Evolutionary conservation across 2,329 filamentous ascomycete species (phyloP), one percentile per base, ranked within the genome.

Genomic region (Colletotrichum spaethianum): DNA sequence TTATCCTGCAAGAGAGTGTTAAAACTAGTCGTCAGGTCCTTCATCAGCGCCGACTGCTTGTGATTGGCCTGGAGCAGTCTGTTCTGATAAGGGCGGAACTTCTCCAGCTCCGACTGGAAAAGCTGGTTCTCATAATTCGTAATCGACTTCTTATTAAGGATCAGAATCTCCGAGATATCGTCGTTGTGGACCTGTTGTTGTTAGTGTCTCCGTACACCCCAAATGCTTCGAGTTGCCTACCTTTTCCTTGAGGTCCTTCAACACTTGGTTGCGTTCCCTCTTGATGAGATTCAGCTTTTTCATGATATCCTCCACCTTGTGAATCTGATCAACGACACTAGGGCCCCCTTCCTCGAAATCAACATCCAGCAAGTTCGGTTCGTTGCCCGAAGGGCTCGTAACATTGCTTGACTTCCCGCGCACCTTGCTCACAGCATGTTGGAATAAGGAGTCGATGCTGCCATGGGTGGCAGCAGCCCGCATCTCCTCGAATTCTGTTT

Each of bases 211-310:
- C 33, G 33, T 48, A 14, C 12, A 2, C 23, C 20, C 26, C 18
- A 31, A 18, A 28, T 40, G 60, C 23, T 9, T 8, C 6, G 18
- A 20, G 3, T 38, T 23, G 74, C 87, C 77, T 82, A 97, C 96
- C 92, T 97, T 98, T 75, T 98, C 95, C 82, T 99, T 99, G 76
- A 99, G 86, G 82, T 99, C 96, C 81, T 98, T 98, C 75, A 99
- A 83, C 50, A 98, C 94, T 83, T 98, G 95, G 72, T 93, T 92
- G 72, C 96, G 88, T 82, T 99, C 97, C 71, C 94, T 90, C 85
- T 98, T 98, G 77, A 99, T 92, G 46, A 98, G 86, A 77, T 95
- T 97, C 77, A 99, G 83, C 83, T 95, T 98, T 84, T 95, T 94
- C 74, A 99, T 84, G 62, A 98, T 89, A 44, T 97, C 94, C 78